Evolutionary conservation across 805 yeast genomes (phyloP).

Genomic region (Teunomyces atbi): DNA sequence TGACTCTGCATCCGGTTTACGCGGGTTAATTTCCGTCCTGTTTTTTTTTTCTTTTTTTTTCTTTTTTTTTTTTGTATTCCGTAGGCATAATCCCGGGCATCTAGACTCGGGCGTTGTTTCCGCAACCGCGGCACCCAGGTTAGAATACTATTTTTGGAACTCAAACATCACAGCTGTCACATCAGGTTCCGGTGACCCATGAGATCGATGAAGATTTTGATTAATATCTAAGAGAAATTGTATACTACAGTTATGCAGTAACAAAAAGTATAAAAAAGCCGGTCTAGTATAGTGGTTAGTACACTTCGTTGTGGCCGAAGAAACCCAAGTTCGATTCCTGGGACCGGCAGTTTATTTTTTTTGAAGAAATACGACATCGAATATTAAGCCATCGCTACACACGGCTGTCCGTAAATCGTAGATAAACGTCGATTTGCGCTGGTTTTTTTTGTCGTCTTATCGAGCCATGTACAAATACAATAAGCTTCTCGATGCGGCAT

Average conservation of each 20-base stretch:
- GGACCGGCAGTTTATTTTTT: conserved; percentile 52
- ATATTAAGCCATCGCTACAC: not conserved
- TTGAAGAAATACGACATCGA: not conserved
- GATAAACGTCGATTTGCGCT: not conserved
- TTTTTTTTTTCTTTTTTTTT: not conserved
- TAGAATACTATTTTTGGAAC: not conserved
- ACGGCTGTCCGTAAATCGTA: not conserved
- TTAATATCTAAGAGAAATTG: too few relatives aligned
- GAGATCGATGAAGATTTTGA: too few relatives aligned
- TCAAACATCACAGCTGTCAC: not conserved
- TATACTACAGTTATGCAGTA: too few relatives aligned
- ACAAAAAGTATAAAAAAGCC: too few relatives aligned
- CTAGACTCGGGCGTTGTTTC: not conserved
- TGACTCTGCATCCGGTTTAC: not conserved
- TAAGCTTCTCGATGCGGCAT: conserved; percentile 17
- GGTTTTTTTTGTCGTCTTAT: not conserved
- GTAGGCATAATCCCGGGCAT: not conserved
- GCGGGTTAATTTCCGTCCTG: not conserved
- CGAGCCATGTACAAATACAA: conserved; percentile 17
- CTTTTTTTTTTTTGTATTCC: not conserved
- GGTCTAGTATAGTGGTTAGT: conserved; percentile 67
- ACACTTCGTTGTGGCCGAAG: conserved; percentile 73
- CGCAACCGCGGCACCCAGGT: not conserved
- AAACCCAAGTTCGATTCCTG: conserved; percentile 76
- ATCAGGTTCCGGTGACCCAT: not conserved